Evolutionary conservation across 108 stramenopile species (phyloP), one percentile per base, ranked within the genome.

Genomic region (Conticribra weissflogii): DNA sequence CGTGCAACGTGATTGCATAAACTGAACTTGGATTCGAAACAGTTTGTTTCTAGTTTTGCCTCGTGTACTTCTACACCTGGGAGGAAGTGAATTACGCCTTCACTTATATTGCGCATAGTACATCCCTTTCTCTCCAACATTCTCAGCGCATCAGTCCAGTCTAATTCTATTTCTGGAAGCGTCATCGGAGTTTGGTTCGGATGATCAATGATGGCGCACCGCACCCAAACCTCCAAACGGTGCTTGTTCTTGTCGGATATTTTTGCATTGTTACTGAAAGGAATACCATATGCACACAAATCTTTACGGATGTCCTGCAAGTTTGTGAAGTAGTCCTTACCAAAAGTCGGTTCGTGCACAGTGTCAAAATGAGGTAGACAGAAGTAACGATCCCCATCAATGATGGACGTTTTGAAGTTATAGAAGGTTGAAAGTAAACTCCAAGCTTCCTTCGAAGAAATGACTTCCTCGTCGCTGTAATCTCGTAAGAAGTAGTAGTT

Each of bases 271-370:
- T 68, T 61, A n/a, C 46, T 62, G 21, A 45, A 31, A 29, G 76
- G 76, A 32, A 77, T 36, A 23, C 76, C 76, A 21, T 66, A 77
- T 29, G 70, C 71, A 59, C 76, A 77, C 2, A 77, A 34, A 51
- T 77, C 58, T 65, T 58, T 45, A 24, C 76, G 55, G 55, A 77
- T 36, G 30, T 58, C 63, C 45, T 71, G 70, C 4, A 77, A 12
- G 45, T 23, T 47, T 46, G 41, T 53, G 63, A 77, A 77, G 44
- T 30, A 48, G 17, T 72, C 27, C 17, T 46, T 25, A 12, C 47
- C 49, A 23, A 54, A 28, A 23, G 34, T 34, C 14, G 41, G 65
- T n/a, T 33, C 19, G 8, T 64, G 51, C 14, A 8, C 31, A 48
- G 47, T 29, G 1, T 9, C 30, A 57, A 32, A 46, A 2, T n/a